Conservation (phyloP, 2,329 filamentous ascomycete genomes). For the Elsinoe fawcettii region DNA sequence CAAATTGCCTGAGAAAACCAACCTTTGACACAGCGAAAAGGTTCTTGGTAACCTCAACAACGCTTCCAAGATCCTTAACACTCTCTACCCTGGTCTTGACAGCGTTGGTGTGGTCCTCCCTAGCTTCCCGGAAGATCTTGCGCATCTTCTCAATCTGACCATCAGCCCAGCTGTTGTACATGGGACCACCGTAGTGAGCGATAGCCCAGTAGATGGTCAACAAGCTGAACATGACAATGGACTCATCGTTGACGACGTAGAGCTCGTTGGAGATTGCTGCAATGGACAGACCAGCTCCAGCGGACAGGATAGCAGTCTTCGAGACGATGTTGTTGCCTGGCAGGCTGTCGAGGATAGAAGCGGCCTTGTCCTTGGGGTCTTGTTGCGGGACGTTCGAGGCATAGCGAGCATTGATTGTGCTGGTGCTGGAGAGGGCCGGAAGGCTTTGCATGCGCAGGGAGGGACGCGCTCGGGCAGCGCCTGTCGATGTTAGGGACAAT, state of each 20-base stretch:
- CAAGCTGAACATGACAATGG: constrained; percentile 85
- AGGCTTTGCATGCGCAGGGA: constrained; percentile 66
- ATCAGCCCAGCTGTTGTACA: constrained; percentile 89
- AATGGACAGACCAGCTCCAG: constrained; percentile 78
- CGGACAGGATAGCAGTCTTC: constrained; percentile 96
- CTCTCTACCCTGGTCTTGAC: constrained; percentile 91
- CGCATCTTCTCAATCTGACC: constrained; percentile 85
- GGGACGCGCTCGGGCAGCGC: constrained; percentile 78
- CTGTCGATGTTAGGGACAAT: constrained; percentile 45
- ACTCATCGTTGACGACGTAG: constrained; percentile 99
- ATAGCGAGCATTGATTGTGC: constrained; percentile 55
- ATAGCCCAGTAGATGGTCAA: constrained; percentile 87
- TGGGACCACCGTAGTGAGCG: constrained; percentile 86
- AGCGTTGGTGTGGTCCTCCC: constrained; percentile 88
- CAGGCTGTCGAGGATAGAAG: constrained; percentile 86
- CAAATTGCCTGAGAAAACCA: constrained; percentile 25
- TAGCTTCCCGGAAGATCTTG: constrained; percentile 87
- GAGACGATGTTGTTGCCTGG: constrained; percentile 87
- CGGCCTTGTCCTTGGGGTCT: constrained; percentile 93
- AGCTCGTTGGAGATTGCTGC: constrained; percentile 99
- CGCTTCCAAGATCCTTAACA: constrained; percentile 87
- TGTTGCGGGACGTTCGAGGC: constrained; percentile 65
- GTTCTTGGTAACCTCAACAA: constrained; percentile 93
- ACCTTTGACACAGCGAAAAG: constrained; percentile 99
- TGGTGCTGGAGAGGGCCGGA: constrained; percentile 64